Evolutionary conservation across 768 basidiomycete species (phyloP).

Genomic region (Pleurotus tuoliensis): DNA sequence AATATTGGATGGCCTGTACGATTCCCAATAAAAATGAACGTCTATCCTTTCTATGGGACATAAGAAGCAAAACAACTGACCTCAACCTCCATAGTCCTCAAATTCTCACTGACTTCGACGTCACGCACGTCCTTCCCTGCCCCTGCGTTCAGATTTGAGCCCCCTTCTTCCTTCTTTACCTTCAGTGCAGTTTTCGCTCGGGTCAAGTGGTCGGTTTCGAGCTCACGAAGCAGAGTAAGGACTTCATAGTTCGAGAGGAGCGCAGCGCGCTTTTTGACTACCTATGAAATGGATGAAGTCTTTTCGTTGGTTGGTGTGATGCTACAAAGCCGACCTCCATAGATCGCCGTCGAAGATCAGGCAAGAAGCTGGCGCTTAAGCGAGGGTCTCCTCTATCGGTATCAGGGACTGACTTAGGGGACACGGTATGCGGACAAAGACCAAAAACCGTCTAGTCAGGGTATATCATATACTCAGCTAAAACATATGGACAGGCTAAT

Average conservation of each 20-base stretch:
- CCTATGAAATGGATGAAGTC: slow-evolving; percentile 30
- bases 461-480: too few relatives aligned
- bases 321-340: too few relatives aligned
- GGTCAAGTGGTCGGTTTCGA: slow-evolving; percentile 69
- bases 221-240: slow-evolving; percentile 67
- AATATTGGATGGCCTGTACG: slow-evolving; percentile 77
- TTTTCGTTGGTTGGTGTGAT: too few relatives aligned
- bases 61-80: slow-evolving; percentile 30
- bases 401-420: too few relatives aligned
- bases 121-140: slow-evolving; percentile 29
- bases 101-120: slow-evolving; percentile 70
- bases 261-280: slow-evolving; percentile 68
- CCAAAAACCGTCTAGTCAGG: too few relatives aligned
- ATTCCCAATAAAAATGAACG: neutral
- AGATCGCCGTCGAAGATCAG: too few relatives aligned
- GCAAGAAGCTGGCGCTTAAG: too few relatives aligned
- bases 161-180: slow-evolving; percentile 75
- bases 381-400: too few relatives aligned
- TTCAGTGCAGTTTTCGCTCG: slow-evolving; percentile 67
- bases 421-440: too few relatives aligned
- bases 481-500: too few relatives aligned
- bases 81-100: slow-evolving; percentile 85
- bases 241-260: slow-evolving; percentile 90
- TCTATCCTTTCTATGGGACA: neutral
- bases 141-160: slow-evolving; percentile 17